Percentiles rank a stretch among this genome's conserved stretches.
Evolutionary conservation across 352 stramenopile genomes (phyloP).

Genomic region (Pythium folliculosum): DNA sequence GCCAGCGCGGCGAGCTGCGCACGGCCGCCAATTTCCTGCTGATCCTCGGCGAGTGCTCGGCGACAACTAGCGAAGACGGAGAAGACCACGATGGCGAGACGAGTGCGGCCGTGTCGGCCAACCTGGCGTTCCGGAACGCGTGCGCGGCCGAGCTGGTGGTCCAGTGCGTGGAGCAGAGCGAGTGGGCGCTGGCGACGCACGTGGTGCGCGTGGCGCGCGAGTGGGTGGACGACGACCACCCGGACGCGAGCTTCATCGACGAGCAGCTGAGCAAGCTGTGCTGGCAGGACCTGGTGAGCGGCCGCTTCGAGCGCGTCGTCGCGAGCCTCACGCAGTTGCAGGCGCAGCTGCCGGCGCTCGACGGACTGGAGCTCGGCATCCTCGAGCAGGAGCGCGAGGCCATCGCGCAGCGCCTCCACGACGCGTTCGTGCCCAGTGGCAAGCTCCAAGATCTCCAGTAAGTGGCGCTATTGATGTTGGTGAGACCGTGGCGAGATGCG

Average conservation of each 20-base stretch:
- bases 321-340: constrained; percentile 64
- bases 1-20: constrained; percentile 64
- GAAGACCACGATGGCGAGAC: neutral
- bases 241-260: constrained; percentile 48
- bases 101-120: too few relatives aligned
- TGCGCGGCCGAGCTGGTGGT: constrained; percentile 63
- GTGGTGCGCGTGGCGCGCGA: constrained; percentile 82
- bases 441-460: constrained; percentile 19
- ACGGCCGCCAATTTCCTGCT: constrained; percentile 86
- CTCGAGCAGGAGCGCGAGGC: constrained; percentile 10
- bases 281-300: constrained; percentile 57
- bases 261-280: constrained; percentile 55
- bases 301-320: constrained; percentile 70
- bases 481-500: too few relatives aligned
- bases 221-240: constrained; percentile 51
- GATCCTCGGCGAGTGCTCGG: constrained; percentile 72
- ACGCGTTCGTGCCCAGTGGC: constrained; percentile 20
- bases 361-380: constrained; percentile 10
- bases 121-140: constrained; percentile 44
- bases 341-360: constrained; percentile 49
- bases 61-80: constrained; percentile 17
- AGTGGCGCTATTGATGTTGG: neutral
- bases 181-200: constrained; percentile 72
- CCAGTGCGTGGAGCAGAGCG: constrained; percentile 77
- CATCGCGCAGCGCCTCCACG: constrained; percentile 19